Evolutionary conservation across 257 asterid genomes (phyloP).

Genomic region (Solanum sitiens): DNA sequence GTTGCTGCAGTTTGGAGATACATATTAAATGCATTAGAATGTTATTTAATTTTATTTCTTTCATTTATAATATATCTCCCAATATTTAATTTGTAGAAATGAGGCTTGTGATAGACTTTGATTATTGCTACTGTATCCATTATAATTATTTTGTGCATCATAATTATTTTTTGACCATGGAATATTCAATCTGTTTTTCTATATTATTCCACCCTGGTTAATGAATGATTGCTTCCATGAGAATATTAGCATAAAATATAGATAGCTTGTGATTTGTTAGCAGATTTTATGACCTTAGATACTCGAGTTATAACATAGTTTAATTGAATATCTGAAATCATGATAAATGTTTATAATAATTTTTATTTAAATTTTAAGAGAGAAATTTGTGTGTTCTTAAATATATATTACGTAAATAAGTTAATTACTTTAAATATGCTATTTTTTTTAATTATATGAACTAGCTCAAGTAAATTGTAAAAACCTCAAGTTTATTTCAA

Average conservation of each 20-base stretch:
- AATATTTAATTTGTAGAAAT: not conserved
- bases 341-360: not conserved
- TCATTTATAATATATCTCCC: not conserved
- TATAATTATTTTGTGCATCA: not conserved
- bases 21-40: not conserved
- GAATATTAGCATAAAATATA: not conserved
- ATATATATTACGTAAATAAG: no score
- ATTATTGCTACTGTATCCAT: not conserved
- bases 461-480: not conserved
- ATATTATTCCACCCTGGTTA: not conserved
- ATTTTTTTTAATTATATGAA: no score
- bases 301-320: not conserved
- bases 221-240: not conserved
- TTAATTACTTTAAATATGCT: no score
- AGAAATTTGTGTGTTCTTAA: no score
- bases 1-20: not conserved
- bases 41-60: not conserved
- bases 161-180: not conserved
- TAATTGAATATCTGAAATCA: not conserved
- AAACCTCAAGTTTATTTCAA: no score
- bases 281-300: no score
- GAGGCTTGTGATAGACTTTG: not conserved
- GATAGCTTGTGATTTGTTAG: not conserved
- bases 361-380: not conserved
- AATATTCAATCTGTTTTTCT: not conserved